Evolutionary conservation across 164 flowering plant genomes (phyloP).

Genomic region (Vitis labrusca): DNA sequence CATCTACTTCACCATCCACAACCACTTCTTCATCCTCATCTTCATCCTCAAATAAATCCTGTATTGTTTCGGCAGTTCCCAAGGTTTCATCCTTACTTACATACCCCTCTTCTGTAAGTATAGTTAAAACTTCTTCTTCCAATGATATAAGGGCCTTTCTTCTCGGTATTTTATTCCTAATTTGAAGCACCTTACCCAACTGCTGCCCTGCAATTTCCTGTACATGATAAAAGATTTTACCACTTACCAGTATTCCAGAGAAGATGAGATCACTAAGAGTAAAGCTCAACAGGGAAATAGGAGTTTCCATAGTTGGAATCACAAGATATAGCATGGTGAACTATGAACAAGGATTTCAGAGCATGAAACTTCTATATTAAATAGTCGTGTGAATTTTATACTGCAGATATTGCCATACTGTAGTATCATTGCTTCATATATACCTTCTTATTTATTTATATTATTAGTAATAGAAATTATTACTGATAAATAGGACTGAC

Average conservation of each 20-base stretch:
- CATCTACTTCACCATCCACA: slow-evolving; percentile 97
- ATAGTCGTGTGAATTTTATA: no score
- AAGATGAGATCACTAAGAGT: neutral
- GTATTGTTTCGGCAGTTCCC: slow-evolving; percentile 41
- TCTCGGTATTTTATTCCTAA: slow-evolving; percentile 78
- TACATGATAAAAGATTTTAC: neutral
- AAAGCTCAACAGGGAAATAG: no score
- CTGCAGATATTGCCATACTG: no score
- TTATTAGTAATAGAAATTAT: no score
- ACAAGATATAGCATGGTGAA: neutral
- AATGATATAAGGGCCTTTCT: slow-evolving; percentile 76
- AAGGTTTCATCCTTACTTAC: slow-evolving; percentile 49
- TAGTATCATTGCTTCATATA: no score
- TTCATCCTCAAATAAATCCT: slow-evolving; percentile 74
- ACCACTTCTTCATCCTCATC: slow-evolving; percentile 93
- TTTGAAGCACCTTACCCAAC: slow-evolving; percentile 64
- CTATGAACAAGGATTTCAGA: neutral
- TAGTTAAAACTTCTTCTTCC: slow-evolving; percentile 71
- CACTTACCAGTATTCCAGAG: neutral
- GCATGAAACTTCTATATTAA: neutral
- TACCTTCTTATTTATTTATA: no score
- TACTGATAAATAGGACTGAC: no score
- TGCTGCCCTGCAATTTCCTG: slow-evolving; percentile 93
- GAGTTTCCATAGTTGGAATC: neutral
- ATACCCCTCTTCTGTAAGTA: slow-evolving; percentile 83